These are phyloP conservation scores for Pestalotiopsis sp. DNA, from an alignment of 2,329 filamentous ascomycete genomes.

Conservation along the genomic window DNA sequence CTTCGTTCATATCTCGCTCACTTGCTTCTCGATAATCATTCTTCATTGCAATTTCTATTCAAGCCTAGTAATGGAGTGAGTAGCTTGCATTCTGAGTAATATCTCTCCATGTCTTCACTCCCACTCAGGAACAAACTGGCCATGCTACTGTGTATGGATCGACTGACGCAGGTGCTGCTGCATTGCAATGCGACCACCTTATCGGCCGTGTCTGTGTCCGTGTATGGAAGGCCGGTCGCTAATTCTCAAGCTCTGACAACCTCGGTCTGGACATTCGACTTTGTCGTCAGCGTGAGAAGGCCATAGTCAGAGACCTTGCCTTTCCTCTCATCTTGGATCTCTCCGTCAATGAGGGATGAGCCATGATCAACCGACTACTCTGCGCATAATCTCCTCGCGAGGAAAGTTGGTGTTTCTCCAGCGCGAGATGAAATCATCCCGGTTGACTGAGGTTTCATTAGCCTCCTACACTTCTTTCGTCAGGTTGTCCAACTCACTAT, in stretches of 20 bases:
- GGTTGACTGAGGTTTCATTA: slow-evolving; percentile 59
- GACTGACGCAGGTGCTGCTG: neutral
- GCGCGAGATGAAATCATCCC: slow-evolving; percentile 79
- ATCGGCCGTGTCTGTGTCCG: too few relatives aligned
- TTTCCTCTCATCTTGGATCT: neutral
- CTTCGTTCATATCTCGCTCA: too few relatives aligned
- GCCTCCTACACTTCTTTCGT: too few relatives aligned
- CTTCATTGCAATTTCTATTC: neutral
- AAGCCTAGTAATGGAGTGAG: neutral
- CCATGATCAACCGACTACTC: slow-evolving; percentile 28
- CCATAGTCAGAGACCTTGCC: neutral
- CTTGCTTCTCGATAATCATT: too few relatives aligned
- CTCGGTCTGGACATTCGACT: too few relatives aligned
- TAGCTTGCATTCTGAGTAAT: neutral
- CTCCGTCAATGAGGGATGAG: neutral
- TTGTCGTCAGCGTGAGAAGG: too few relatives aligned
- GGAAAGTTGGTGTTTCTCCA: slow-evolving; percentile 72
- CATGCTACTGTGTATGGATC: slow-evolving; percentile 10
- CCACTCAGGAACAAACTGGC: neutral
- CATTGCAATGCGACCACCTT: too few relatives aligned
- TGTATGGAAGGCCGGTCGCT: too few relatives aligned
- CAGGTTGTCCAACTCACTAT: slow-evolving; percentile 81
- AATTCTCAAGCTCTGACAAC: too few relatives aligned
- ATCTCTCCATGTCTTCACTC: neutral
- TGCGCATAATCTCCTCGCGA: slow-evolving; percentile 44